Conservation (phyloP, 345 rosid species). For the rapeseed (Brassica napus) region Da-Ae NC_063443.1:18739501-18740000, state of each 20-base stretch:
- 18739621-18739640: constrained; percentile 6
- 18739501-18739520: background rate
- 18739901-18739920: background rate
- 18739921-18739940: constrained; percentile 19
- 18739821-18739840: constrained; percentile 84
- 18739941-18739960: constrained; percentile 33
- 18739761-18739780: background rate
- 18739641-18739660: background rate
- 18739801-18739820: constrained; percentile 74
- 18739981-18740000: constrained; percentile 75
- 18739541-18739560: constrained; percentile 14
- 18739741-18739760: background rate
- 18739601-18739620: background rate
- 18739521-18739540: background rate
- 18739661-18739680: background rate
- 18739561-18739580: constrained; percentile 15
- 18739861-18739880: constrained; percentile 93
- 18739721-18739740: constrained; percentile 23
- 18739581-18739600: constrained; percentile 1
- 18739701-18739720: constrained; percentile 6
- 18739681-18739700: background rate
- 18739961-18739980: constrained; percentile 93
- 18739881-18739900: background rate
- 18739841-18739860: constrained; percentile 69
- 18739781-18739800: constrained; percentile 51